Evolutionary conservation across 495 filamentous ascomycete species (phyloP), one percentile per base, ranked within the genome.

Genomic region (Aspergillus campestris): DNA sequence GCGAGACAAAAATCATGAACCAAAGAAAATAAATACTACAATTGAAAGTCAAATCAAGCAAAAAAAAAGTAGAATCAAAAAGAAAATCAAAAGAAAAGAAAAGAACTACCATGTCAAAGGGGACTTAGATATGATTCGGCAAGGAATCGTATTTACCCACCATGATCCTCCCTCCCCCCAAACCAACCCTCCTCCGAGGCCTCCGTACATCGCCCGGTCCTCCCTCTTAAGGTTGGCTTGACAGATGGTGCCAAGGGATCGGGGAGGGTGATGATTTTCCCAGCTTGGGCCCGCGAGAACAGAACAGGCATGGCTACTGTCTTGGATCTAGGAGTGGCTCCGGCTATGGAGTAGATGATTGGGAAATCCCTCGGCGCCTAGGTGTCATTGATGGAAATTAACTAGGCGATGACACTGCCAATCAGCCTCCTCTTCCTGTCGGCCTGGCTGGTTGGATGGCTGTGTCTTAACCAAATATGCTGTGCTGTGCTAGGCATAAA

Each of bases 181-280:
- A 44, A 54, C 49, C 34, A 52, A 48, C 42, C 52, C 49, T 58
- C 49, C 47, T 45, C 49, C 47, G 45, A 24, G 18, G 18, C 18
- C 18, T 24, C 18, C 18, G 18, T 24, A 24, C 18, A 24, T 24
- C 18, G 18, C 18, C 18, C 18, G 18, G 18, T 24, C 18, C 18
- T 24, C 18, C 18, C 34, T 44, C 58, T 55, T 63, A 61, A 63
- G 56, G 60, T 63, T 63, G 51, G 30, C 53, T 54, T 66, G 62
- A 66, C 62, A 64, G 63, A 64, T 57, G 56, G 55, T 42, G 60
- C 60, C 56, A 59, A 62, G 58, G 57, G 51, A 51, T 52, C 35
- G 43, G 39, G 54, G 43, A 48, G 45, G 47, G 54, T 55, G 18
- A 24, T 24, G 18, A 24, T 24, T 53, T 51, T 62, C 57, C 59